A percentile compares a stretch with the other conserved stretches of the same genome.
phyloP scores from a whole-genome alignment of 192 early-diverging fungal genomes.

The Entophlyctis luteolus region DNA sequence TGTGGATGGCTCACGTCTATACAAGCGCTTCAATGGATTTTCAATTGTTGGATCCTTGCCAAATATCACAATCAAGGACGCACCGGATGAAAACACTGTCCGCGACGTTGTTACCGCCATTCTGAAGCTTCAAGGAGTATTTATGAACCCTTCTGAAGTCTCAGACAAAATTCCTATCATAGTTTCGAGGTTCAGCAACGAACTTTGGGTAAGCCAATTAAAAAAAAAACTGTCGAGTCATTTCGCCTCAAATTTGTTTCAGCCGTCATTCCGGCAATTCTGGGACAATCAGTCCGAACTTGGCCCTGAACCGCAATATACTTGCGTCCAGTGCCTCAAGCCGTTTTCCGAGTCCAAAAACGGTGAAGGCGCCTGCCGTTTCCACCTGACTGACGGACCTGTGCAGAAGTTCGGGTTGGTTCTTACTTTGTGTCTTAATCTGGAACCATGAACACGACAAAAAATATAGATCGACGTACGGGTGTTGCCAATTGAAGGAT shows the following conservation, averaged over 20 bases:
- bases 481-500: not conserved
- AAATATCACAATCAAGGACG: not conserved
- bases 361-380: constrained; percentile 19
- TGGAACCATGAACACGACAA: not conserved
- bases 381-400: constrained; percentile 9
- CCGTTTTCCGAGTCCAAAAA: not conserved
- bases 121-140: constrained; percentile 24
- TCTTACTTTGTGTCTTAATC: not conserved
- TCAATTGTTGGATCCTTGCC: not conserved
- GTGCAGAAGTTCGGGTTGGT: not conserved
- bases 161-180: constrained; percentile 14
- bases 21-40: constrained; percentile 16
- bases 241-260: not conserved
- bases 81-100: not conserved
- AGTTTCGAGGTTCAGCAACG: not conserved
- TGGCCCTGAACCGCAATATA: constrained; percentile 9
- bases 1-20: not conserved
- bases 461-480: not conserved
- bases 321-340: constrained; percentile 14
- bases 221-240: no score
- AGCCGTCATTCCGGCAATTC: not conserved
- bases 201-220: not conserved
- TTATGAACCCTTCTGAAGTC: constrained; percentile 16
- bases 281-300: not conserved
- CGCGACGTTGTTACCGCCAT: not conserved